Evolutionary conservation across 768 basidiomycete species (phyloP), one percentile per base, ranked within the genome.

Genomic region (Pholiota microspora): DNA sequence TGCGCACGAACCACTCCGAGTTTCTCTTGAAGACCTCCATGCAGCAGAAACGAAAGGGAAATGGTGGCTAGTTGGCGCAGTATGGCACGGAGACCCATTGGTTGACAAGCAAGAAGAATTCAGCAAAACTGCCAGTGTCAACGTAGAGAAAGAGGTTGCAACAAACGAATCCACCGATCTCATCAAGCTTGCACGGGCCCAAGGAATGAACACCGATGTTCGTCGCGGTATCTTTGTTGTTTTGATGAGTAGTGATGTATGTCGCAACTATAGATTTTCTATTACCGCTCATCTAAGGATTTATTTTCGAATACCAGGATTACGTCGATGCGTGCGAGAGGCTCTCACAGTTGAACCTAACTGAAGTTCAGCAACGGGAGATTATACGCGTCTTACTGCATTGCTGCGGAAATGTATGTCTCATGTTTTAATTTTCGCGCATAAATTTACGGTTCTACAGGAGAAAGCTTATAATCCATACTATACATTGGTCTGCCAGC

Each of bases 141-240:
- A 48, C 51, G 52, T 61, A 49, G 63, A 69, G 40, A 64, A 69
- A 36, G 62, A 59, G 15, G 61, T 59, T 7, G 67, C 67, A 38
- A 16, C 54, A 35, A 36, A 53, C n/a, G 40, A 71, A 72, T 36
- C 62, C 65, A 3, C 71, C 40, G 67, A 73, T 4, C 73, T 98
- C 28, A 59, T 88, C 34, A 88, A 86, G 61, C 78, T 98, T n/a
- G 96, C 97, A 3, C 80, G 84, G 60, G 88, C 86, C 66, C 97
- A 99, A 67, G 97, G 97, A 18, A 98, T 99, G 96, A 99, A 99
- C 65, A 98, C 95, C 1, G 97, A 98, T 62, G 87, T 98, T 34
- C 81, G 96, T 32, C 77, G 93, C 57, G 87, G 89, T 52, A 86
- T 98, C 49, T 99, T 99, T 64, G 85, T 94, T 13, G 88, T 95